These are phyloP conservation scores for Aphanomyces euteiches DNA, from an alignment of 352 stramenopile genomes.

Conservation along the genomic window DNA sequence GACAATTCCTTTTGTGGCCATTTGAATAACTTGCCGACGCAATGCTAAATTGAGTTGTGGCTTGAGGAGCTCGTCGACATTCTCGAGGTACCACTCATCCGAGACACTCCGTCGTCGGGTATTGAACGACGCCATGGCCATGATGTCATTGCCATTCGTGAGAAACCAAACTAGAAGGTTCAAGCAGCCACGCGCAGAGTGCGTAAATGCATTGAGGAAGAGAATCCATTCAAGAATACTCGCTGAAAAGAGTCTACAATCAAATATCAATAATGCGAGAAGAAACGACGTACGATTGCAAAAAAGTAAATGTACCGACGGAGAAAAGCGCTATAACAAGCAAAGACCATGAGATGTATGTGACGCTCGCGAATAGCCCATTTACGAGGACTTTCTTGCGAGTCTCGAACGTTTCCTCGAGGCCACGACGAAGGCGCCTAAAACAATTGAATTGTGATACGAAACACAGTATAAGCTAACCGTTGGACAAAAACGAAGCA, in stretches of 20 bases:
- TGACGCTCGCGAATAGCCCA: constrained; percentile 70
- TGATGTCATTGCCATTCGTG: constrained; percentile 63
- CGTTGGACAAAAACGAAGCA: constrained; percentile 76
- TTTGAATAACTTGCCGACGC: constrained; percentile 83
- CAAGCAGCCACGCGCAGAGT: constrained; percentile 67
- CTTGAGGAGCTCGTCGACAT: constrained; percentile 51
- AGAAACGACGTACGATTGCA: background rate
- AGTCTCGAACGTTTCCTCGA: constrained; percentile 85
- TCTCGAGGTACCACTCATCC: constrained; percentile 22
- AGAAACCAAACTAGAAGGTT: constrained; percentile 86
- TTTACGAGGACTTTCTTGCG: constrained; percentile 70
- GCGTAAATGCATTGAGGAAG: constrained; percentile 71
- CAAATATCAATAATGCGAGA: background rate
- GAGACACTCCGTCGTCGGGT: background rate
- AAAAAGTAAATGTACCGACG: constrained; percentile 44
- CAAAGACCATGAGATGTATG: constrained; percentile 84
- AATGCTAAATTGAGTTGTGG: constrained; percentile 84
- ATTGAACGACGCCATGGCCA: constrained; percentile 35
- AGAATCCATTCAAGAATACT: constrained; percentile 55
- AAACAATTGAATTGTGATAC: constrained; percentile 9
- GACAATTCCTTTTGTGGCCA: constrained; percentile 85
- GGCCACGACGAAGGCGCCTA: constrained; percentile 55
- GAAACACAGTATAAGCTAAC: constrained; percentile 6
- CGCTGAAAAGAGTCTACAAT: constrained; percentile 21
- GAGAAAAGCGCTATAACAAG: constrained; percentile 66